Evolutionary conservation across 805 yeast species (phyloP).

Genomic region (Isabelozyma gotoi): DNA sequence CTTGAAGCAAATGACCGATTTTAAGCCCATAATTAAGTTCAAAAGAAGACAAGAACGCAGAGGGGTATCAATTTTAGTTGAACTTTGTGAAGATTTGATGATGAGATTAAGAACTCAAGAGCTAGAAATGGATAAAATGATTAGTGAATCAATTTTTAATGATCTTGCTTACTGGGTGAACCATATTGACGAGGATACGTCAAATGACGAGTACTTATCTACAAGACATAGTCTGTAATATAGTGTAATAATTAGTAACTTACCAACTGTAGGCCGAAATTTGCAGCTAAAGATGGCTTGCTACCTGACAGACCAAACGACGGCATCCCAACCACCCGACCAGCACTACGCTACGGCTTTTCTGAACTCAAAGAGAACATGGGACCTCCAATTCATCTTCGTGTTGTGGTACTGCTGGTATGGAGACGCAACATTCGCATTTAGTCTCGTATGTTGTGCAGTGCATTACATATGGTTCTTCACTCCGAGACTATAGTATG

Average conservation of each 20-base stretch:
- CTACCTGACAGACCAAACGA: too few relatives aligned
- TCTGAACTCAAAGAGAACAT: too few relatives aligned
- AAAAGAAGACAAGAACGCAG: constrained; percentile 49
- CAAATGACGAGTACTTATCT: neutral
- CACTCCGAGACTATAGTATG: too few relatives aligned
- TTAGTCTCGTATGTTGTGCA: too few relatives aligned
- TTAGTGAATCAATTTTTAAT: constrained; percentile 54
- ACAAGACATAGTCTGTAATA: neutral
- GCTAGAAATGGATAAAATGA: constrained; percentile 51
- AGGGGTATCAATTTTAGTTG: constrained; percentile 60
- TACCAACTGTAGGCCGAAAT: neutral
- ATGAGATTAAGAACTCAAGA: constrained; percentile 61
- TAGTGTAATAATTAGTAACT: neutral
- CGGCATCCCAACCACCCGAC: too few relatives aligned
- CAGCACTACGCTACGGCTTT: too few relatives aligned
- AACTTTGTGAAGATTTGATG: constrained; percentile 74
- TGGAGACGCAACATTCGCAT: too few relatives aligned
- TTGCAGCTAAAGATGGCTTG: too few relatives aligned
- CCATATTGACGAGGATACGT: constrained; percentile 39
- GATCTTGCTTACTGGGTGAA: constrained; percentile 70
- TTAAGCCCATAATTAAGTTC: constrained; percentile 67
- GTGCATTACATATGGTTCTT: too few relatives aligned
- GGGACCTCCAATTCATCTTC: too few relatives aligned
- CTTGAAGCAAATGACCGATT: constrained; percentile 53
- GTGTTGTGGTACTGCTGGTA: too few relatives aligned